Evolutionary conservation across 768 basidiomycete genomes (phyloP).

Genomic region (Rhodotorula graminis): DNA sequence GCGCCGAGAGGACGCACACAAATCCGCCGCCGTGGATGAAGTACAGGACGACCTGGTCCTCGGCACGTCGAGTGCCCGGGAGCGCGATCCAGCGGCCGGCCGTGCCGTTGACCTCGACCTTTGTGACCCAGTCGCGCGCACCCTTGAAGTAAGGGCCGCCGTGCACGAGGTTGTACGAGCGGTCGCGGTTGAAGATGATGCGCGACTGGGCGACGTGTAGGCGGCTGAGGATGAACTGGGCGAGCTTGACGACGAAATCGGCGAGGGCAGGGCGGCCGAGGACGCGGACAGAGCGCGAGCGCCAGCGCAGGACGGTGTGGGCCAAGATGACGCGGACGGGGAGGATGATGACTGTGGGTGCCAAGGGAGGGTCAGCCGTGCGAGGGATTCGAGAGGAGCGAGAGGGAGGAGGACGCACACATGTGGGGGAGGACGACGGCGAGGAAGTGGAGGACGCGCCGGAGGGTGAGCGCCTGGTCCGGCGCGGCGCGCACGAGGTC

Average conservation of each 20-base stretch:
- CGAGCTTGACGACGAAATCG: conserved; percentile 8
- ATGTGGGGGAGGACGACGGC: conserved; percentile 12
- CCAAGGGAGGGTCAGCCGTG: neutral
- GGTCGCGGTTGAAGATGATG: conserved; percentile 11
- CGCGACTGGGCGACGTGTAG: conserved; percentile 7
- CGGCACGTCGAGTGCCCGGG: conserved; percentile 15
- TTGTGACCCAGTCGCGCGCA: conserved; percentile 8
- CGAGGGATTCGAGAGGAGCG: rapidly evolving
- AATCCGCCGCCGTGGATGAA: conserved; percentile 23
- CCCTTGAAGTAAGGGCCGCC: neutral
- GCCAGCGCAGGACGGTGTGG: conserved; percentile 4
- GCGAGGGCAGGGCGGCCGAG: neutral
- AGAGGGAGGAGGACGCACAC: neutral
- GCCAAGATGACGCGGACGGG: conserved; percentile 2
- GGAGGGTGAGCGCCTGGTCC: conserved; percentile 7
- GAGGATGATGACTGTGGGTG: conserved; percentile 6
- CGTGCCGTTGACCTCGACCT: conserved; percentile 26
- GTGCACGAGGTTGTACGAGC: conserved; percentile 7
- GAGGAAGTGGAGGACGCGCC: conserved; percentile 14
- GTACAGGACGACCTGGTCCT: conserved; percentile 27
- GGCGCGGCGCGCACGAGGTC: conserved; percentile 6
- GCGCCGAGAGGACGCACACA: neutral
- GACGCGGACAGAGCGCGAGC: neutral
- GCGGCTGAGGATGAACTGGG: neutral
- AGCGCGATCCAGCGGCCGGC: conserved; percentile 25